Evolutionary conservation across 1,284 basidiomycete genomes (phyloP), one percentile per base, ranked within the genome.

Genomic region (Trichosporon sp.): DNA sequence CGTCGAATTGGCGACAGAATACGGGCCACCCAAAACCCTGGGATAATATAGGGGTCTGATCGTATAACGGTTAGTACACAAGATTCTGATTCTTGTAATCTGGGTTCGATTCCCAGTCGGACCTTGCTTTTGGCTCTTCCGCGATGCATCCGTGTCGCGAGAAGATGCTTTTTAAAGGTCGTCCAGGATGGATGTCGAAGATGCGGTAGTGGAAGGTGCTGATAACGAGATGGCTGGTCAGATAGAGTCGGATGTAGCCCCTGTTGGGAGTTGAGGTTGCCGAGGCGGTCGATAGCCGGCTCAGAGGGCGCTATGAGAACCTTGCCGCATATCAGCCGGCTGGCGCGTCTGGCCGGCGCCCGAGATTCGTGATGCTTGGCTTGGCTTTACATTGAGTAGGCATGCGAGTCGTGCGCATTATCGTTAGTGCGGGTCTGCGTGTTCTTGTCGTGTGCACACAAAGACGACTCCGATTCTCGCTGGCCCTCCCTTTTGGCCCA

Each of bases 1-100:
- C 38, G n/a, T 18, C n/a, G 38, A n/a, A 18, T 6, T 3, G 4
- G 38, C 18, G 38, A 42, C 38, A 2, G 18, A 6, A 7, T 18
- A 42, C 18, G 6, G 18, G 18, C 38, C 15, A n/a, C 18, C 15
- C 15, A n/a, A 6, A 3, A 42, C 18, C 15, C 18, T 9, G 2
- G 0, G 18, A 11, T 25, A 7, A 11, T 2, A 4, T 3, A 12
- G 7, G 9, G 47, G 47, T 51, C 47, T 51, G 47, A 25, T 51
- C 47, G 47, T 51, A 51, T 51, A 51, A 51, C 47, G 47, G 47
- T 51, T 51, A 51, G 47, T 51, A 51, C 47, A 51, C 47, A 51
- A 25, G 47, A 51, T 51, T 51, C 47, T 51, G 47, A 51, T 51
- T 51, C 47, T 25, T 51, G 47, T 51, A 51, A 51, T 51, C 47